Base-by-base conservation (phyloP, 495 filamentous ascomycete genomes). In the Aspergillus heteromorphus region DNA sequence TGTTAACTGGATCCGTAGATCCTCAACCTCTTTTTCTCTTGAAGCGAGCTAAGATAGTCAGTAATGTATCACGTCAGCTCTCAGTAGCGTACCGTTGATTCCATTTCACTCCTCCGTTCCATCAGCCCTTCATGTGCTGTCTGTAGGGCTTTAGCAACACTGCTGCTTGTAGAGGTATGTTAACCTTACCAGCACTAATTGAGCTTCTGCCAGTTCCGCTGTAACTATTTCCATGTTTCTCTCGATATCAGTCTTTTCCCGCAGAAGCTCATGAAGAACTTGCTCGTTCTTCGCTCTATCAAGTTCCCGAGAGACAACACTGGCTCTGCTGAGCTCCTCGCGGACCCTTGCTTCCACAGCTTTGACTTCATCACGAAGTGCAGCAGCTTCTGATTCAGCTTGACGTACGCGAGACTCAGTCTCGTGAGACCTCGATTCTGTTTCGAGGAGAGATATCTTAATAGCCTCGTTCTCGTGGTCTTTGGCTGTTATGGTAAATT, bases 151-250 rank as follows among this genome's bases (percentile, higher is more conserved):
- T 73, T 6, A 73, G 60, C 45, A 30, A 27, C 16, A 45, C 18
- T 17, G 20, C 31, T 23, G 9, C n/a, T 20, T 17, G 9, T 27
- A 18, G 4, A 10, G 10, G 0, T 1, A 51, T 11, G 31, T 10
- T 1, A 14, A 57, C 6, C 62, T 51, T 57, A 75, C 70, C 57
- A 72, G 52, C 6, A 59, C 59, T 7, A 50, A 49, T 45, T 68
- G 61, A 13, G 57, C 43, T 4, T 50, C 50, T 1, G 14, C 43
- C 29, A 75, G 48, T 19, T 68, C 56, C 25, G 42, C 42, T 5
- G 58, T 54, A 8, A 64, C 10, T 1, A 48, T 43, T 10, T 54
- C 45, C 2, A 56, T 16, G 14, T 55, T 21, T 9, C 38, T 58
- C 48, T 66, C 56, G 13, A 66, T 13, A 1, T 59, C 60, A 2